These are phyloP conservation scores for Acer yangbiense DNA, from an alignment of 345 rosid species.

Conservation along the genomic window DNA sequence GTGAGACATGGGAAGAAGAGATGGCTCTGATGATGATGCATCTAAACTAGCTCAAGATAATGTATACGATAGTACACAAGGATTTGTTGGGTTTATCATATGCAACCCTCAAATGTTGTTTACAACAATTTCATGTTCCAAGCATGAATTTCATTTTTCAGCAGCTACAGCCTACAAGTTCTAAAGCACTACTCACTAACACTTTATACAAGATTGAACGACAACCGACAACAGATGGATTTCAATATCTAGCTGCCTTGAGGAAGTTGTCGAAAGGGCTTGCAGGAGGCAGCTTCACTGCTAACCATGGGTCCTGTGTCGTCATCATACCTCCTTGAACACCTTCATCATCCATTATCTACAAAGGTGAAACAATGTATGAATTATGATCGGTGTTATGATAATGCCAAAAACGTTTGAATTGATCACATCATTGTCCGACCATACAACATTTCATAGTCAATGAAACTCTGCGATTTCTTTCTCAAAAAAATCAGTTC, in stretches of 20 bases:
- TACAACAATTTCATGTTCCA: not conserved
- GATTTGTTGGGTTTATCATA: not conserved
- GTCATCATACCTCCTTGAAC: conserved; percentile 24
- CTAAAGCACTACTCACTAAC: conserved; percentile 32
- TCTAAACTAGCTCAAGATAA: not conserved
- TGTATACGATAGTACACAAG: not conserved
- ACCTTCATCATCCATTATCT: conserved; percentile 26
- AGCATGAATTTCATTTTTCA: not conserved
- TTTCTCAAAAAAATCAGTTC: too few species aligned
- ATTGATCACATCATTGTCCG: too few species aligned
- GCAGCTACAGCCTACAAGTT: not conserved
- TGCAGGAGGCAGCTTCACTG: conserved; percentile 86
- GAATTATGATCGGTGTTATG: not conserved
- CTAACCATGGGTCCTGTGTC: conserved; percentile 45
- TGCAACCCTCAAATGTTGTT: not conserved
- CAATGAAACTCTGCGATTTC: not conserved
- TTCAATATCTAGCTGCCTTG: conserved; percentile 73
- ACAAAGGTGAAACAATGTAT: not conserved
- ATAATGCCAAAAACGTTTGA: not conserved
- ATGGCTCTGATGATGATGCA: too few species aligned
- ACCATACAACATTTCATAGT: not conserved
- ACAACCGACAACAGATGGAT: not conserved
- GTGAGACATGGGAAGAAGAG: too few species aligned
- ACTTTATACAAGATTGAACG: conserved; percentile 21
- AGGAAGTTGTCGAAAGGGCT: conserved; percentile 96